Evolutionary conservation across 139 green algal species (phyloP), one percentile per base, ranked within the genome.

Genomic region (Tetradesmus lagerheimii): DNA sequence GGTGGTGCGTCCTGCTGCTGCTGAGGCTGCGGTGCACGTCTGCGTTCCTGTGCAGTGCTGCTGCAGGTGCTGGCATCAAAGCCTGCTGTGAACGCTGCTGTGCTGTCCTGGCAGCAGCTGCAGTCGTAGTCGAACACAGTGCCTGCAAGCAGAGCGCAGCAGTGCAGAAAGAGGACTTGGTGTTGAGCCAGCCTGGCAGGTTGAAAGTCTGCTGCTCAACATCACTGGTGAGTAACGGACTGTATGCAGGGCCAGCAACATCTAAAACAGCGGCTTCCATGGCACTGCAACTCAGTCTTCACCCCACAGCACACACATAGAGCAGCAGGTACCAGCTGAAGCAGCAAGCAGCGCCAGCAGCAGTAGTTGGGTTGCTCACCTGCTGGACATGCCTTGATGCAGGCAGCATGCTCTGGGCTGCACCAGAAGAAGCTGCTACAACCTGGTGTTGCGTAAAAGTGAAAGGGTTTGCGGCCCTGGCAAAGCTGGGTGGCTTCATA

Each of bases 371-470:
- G 8, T 11, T 3, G n/a, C 79, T 41, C 43, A 89, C 83, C 62
- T 89, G 34, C 9, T 57, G 62, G 83, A n/a, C 83, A 89, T 12
- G 31, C 43, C 8, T n/a, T 37, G 0, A 34, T 80, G 64, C 83
- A 89, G 66, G 67, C 41, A 45, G 27, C 66, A 20, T 74, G 85
- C 41, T 89, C 66, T 34, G 85, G 66, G n/a, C 66, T 83, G 67
- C 85, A 89, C 85, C 85, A 89, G 67, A 75, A 71, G n/a, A 83
- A 81, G 15, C 29, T 89, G 35, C 4, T n/a, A 27, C 85, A 89
- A 6, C 67, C 67, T 25, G 39, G 15, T 6, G 66, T 23, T 14
- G 41, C 38, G 29, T 87, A 87, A 3, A 87, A 18, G 1, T 50
- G 34, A 57, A 87, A 87, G 43, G 82, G 82, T 29, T 77, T 27